Conservation (phyloP, 495 filamentous ascomycete genomes). For the Filosporella fistucella region DNA sequence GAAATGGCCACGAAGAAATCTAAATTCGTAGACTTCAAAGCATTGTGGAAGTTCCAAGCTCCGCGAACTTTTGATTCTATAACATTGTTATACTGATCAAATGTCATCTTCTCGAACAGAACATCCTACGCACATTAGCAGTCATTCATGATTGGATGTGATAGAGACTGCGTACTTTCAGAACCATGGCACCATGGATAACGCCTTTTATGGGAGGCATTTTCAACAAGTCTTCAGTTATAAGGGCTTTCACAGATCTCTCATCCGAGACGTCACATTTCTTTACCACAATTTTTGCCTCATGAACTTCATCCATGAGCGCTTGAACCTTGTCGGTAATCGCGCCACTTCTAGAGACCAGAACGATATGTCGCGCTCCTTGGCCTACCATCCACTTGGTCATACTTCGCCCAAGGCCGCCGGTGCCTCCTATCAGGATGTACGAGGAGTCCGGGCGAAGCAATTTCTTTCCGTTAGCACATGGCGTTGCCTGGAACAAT, state of each 20-base stretch:
- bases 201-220: neutral
- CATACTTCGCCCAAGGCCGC: constrained; percentile 60
- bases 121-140: neutral
- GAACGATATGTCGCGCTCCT: constrained; percentile 53
- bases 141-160: neutral
- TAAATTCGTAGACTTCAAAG: neutral
- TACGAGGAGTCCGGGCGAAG: constrained; percentile 40
- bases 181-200: neutral
- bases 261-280: constrained; percentile 33
- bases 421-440: constrained; percentile 57
- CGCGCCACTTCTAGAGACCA: constrained; percentile 51
- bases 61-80: neutral
- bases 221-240: neutral
- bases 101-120: neutral
- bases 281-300: constrained; percentile 21
- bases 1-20: neutral
- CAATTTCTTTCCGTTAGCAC: neutral
- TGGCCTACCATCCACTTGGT: constrained; percentile 54
- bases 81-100: neutral
- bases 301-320: constrained; percentile 13
- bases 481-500: constrained; percentile 15
- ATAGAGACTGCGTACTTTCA: neutral
- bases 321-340: constrained; percentile 13
- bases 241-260: constrained; percentile 15
- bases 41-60: neutral